These are phyloP conservation scores for Arthrobotrys sinensis DNA, from an alignment of 2,329 filamentous ascomycete species.

Conservation along the genomic window DNA sequence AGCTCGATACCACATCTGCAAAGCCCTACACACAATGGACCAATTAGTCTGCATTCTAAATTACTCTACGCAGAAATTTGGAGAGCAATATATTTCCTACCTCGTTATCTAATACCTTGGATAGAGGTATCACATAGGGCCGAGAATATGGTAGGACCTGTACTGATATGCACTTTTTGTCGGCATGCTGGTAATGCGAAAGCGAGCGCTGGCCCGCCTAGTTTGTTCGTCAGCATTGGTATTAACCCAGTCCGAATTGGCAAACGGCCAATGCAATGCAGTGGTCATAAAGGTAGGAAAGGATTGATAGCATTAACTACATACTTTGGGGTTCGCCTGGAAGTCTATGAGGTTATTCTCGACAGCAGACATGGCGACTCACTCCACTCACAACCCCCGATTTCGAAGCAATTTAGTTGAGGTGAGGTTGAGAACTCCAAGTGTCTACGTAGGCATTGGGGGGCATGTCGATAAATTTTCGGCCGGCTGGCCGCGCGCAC, in stretches of 20 bases:
- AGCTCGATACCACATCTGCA: constrained; percentile 13
- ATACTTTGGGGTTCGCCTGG: constrained; percentile 30
- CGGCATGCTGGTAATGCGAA: constrained; percentile 36
- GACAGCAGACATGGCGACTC: constrained; percentile 8
- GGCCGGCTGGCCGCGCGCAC: too few relatives aligned
- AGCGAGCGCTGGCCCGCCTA: constrained; percentile 28
- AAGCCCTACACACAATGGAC: constrained; percentile 1
- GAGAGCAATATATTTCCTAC: constrained; percentile 4
- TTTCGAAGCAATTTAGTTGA: too few relatives aligned
- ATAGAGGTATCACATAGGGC: constrained; percentile 41
- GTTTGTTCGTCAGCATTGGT: constrained; percentile 3
- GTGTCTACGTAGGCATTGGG: not conserved
- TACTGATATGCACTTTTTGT: constrained; percentile 43
- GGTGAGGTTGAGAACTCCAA: too few relatives aligned
- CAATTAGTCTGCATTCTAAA: not conserved
- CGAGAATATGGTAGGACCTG: constrained; percentile 46
- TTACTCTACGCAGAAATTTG: not conserved
- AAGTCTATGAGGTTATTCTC: constrained; percentile 41
- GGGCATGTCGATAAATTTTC: too few relatives aligned
- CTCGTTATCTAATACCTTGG: constrained; percentile 19
- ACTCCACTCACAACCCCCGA: too few relatives aligned
- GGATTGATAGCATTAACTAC: not conserved
- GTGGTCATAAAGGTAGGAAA: too few relatives aligned
- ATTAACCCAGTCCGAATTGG: too few relatives aligned
- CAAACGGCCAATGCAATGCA: too few relatives aligned